Conservation (phyloP, 768 basidiomycete genomes). For the Mycena sanguinolenta region DNA sequence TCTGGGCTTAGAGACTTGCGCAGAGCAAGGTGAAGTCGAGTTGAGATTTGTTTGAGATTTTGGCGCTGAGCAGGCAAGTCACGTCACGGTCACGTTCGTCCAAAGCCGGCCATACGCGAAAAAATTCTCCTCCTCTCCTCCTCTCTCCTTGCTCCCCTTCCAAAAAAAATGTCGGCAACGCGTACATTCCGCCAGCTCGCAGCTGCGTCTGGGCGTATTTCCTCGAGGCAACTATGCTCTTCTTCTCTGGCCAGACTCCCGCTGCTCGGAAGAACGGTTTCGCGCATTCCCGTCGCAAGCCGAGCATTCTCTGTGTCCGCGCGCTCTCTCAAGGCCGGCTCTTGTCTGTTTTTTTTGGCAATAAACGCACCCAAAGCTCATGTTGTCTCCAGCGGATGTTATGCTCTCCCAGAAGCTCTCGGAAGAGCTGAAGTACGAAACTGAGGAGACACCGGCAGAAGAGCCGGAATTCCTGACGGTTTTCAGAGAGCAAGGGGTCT, state of each 20-base stretch:
- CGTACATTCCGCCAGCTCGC: conserved; percentile 72
- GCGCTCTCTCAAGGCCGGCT: conserved; percentile 33
- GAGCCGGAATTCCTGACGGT: conserved; percentile 82
- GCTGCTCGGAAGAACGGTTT: conserved; percentile 41
- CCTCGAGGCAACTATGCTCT: conserved; percentile 46
- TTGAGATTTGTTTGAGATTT: no score
- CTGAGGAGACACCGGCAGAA: conserved; percentile 57
- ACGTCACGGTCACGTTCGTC: conserved; percentile 4
- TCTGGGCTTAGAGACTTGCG: no score
- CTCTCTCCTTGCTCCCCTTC: no score
- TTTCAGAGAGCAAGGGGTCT: conserved; percentile 81
- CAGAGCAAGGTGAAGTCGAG: no score
- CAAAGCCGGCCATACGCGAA: conserved; percentile 4
- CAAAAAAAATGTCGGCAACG: conserved; percentile 75
- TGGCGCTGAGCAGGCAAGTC: no score
- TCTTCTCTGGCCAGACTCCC: conserved; percentile 45
- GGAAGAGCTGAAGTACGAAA: conserved; percentile 91
- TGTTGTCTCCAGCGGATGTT: conserved; percentile 69
- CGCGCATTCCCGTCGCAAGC: conserved; percentile 36
- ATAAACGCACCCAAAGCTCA: conserved; percentile 6
- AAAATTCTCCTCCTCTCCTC: not conserved
- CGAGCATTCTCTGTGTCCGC: conserved; percentile 64
- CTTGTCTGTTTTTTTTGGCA: conserved; percentile 30
- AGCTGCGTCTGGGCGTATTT: conserved; percentile 57
- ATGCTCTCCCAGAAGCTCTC: conserved; percentile 79